Conservation (phyloP, 441 rosid species). For the Erodium moschatum region DNA sequence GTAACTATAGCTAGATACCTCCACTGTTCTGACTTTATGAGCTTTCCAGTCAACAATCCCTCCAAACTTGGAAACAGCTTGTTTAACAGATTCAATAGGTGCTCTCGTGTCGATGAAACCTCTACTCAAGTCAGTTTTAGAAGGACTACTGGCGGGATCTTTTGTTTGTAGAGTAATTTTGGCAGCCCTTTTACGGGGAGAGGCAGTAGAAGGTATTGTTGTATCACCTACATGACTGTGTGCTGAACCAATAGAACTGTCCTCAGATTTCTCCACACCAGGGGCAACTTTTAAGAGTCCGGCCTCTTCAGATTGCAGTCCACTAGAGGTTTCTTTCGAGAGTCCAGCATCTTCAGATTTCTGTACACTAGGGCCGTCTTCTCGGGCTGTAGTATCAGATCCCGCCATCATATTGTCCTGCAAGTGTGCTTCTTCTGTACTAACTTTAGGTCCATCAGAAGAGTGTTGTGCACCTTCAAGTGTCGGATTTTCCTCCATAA, state of each 20-base stretch:
- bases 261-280: background rate
- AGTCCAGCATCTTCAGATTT: constrained; percentile 25
- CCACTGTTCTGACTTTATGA: constrained; percentile 61
- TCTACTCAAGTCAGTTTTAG: constrained; percentile 24
- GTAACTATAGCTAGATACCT: constrained; percentile 36
- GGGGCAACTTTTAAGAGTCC: background rate
- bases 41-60: constrained; percentile 98
- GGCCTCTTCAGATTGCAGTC: background rate
- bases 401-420: constrained; percentile 26
- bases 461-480: constrained; percentile 20
- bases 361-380: constrained; percentile 11
- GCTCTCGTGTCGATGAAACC: constrained; percentile 75
- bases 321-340: background rate
- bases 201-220: constrained; percentile 23
- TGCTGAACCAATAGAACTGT: constrained; percentile 19
- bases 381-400: constrained; percentile 22
- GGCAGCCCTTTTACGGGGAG: constrained; percentile 14
- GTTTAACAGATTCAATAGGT: constrained; percentile 89
- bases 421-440: constrained; percentile 18
- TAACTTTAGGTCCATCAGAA: constrained; percentile 17
- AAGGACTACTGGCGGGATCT: constrained; percentile 19
- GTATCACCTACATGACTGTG: constrained; percentile 27
- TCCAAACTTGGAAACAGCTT: constrained; percentile 87
- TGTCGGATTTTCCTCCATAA: constrained; percentile 27
- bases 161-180: background rate